Evolutionary conservation across 2,329 filamentous ascomycete genomes (phyloP), one percentile per base, ranked within the genome.

Genomic region (Westerdykella aurantiaca): DNA sequence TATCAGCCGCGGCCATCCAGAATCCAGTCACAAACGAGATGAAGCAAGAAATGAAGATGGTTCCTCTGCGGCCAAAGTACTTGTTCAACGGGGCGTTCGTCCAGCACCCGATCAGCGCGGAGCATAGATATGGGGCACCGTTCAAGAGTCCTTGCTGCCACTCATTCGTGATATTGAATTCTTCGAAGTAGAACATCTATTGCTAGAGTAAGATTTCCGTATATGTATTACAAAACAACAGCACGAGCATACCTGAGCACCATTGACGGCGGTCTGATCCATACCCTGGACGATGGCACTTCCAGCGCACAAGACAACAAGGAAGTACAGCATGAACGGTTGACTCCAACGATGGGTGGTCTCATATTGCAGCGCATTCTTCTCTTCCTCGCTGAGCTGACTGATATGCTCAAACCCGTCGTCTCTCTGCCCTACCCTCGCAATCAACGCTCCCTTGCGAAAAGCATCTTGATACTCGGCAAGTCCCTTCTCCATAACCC

Each of bases 271-370:
- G 5, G 62, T 62, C 38, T 64, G 59, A 42, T 64, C 61, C 60
- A 60, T 61, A 17, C 82, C 83, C 57, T 86, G 83, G 0, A 86
- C 83, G 18, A 82, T 81, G 13, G 83, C 83, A 35, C 78, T 83
- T 16, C 80, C 72, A n/a, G 80, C 84, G 55, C 81, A 85, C 31
- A 83, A 72, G 46, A 81, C 58, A 49, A 88, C 80, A 6, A 86
- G 74, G 41, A 81, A 72, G 61, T 85, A 86, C 39, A 87, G 72
- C 60, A 78, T 76, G 49, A 62, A 70, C 0, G 84, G 83, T 54
- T 88, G 84, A 5, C 75, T 77, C 85, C 85, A 88, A 48, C 80
- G 81, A 56, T 85, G 75, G 1, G 75, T 77, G 34, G 77, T 73
- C 58, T 89, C 85, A 14, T 75, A 72, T 10, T 75, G 70, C 33